phyloP scores from a whole-genome alignment of 345 rosid genomes.

The Ceriops decandra region DNA sequence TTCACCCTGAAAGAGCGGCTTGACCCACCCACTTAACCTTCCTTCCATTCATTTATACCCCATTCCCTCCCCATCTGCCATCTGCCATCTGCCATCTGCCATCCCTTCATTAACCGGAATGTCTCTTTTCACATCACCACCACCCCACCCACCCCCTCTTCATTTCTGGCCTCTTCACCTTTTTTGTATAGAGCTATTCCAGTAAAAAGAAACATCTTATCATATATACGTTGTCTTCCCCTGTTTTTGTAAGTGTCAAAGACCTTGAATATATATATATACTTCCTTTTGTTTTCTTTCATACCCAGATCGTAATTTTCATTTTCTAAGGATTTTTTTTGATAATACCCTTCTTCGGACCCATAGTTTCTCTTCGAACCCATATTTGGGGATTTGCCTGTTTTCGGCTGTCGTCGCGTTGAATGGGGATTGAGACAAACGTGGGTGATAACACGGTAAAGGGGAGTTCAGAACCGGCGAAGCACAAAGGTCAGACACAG shows the following conservation, averaged over 20 bases:
- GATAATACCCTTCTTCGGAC: conserved; percentile 6
- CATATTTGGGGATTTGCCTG: neutral
- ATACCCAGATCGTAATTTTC: conserved; percentile 21
- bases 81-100: no score
- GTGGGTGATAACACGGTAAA: conserved; percentile 35
- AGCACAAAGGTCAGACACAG: conserved; percentile 23
- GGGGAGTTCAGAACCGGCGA: conserved; percentile 34
- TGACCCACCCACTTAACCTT: conserved; percentile 1
- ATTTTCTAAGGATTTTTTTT: neutral
- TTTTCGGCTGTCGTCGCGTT: conserved; percentile 4
- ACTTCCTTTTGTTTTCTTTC: neutral
- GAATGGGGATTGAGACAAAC: conserved; percentile 64
- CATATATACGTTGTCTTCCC: neutral
- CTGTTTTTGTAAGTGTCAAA: conserved; percentile 5
- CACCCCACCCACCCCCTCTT: neutral
- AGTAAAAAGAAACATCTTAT: no score
- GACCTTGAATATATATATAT: neutral
- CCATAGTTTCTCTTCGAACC: neutral
- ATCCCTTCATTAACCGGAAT: conserved; percentile 18
- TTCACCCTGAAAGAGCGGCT: conserved; percentile 17
- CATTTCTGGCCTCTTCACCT: neutral
- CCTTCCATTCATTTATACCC: conserved; percentile 16
- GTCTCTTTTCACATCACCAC: conserved; percentile 20
- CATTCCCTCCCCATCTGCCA: neutral
- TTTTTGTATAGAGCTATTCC: neutral